These are phyloP conservation scores for Pneumocystis murina DNA, from an alignment of 1,139 yeast genomes.

Conservation along the genomic window DNA sequence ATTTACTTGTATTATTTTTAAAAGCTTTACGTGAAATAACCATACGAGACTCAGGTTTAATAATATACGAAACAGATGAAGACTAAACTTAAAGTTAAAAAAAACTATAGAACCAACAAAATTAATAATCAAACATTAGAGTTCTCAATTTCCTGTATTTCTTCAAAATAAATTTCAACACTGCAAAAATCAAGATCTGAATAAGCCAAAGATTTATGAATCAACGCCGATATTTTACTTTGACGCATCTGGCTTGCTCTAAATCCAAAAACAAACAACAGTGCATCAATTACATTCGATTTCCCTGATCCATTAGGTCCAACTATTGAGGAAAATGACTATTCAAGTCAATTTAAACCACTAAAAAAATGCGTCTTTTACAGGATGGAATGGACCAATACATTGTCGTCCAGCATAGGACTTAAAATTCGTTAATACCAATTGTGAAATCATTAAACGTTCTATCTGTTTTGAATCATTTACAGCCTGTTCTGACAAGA, in stretches of 20 bases:
- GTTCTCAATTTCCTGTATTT: conserved; percentile 29
- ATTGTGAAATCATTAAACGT: conserved; percentile 57
- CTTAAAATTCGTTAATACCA: conserved; percentile 74
- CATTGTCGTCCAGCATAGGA: conserved; percentile 91
- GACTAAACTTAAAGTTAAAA: conserved; percentile 22
- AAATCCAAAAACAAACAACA: conserved; percentile 92
- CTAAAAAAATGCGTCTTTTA: conserved; percentile 15
- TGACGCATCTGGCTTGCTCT: conserved; percentile 96
- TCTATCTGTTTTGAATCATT: conserved; percentile 21
- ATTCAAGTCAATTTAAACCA: conserved; percentile 10
- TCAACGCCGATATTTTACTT: conserved; percentile 74
- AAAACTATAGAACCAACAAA: neutral
- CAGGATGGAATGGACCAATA: conserved; percentile 77
- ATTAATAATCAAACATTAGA: conserved; percentile 32
- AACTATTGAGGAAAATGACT: conserved; percentile 93
- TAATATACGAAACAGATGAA: conserved; percentile 25
- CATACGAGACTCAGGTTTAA: conserved; percentile 43
- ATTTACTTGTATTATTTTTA: conserved; percentile 62
- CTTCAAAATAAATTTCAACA: conserved; percentile 83
- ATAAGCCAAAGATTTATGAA: conserved; percentile 60
- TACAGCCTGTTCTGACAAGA: neutral
- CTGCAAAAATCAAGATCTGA: conserved; percentile 61
- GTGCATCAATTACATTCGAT: conserved; percentile 90
- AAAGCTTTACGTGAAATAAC: conserved; percentile 69
- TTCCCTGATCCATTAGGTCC: conserved; percentile 99